Base-by-base conservation (phyloP, 1,284 basidiomycete species). In the Moesziomyces aphidis region DNA sequence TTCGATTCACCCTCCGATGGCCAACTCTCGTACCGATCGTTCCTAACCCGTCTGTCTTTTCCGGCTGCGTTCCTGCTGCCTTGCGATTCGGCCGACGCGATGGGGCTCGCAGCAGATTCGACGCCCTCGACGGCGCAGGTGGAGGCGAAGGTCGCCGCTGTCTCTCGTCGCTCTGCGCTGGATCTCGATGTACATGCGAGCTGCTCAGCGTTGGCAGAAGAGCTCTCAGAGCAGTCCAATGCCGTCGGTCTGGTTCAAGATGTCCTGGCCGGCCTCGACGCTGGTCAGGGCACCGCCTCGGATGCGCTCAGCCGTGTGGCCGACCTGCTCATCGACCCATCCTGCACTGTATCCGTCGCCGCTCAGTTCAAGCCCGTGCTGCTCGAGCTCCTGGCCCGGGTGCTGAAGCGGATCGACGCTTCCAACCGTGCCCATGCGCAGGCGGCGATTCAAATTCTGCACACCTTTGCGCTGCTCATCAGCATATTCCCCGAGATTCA, bases 281-380 rank as follows among this genome's bases (percentile, higher is more conserved):
- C 34, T 5, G 59, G 51, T 17, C 13, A 10, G 6, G 0, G 21
- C 45, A 34, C 75, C 11, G 24, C 31, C 8, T 45, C 57, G 23
- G 17, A 53, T 21, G 53, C 83, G 2, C 60, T 85, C 42, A 58
- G 80, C 47, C 67, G 66, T 10, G 43, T 85, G 26, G 71, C 80
- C 2, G 55, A 67, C 9, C 67, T 85, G 13, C 74, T 85, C 0
- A 64, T 85, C 48, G 60, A 71, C 17, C 80, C 81, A 0, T 50
- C 56, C 1, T 67, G 80, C 50, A 82, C 83, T 1, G 21, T 74
- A 21, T 54, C 56, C 10, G 73, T 85, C 19, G 75, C 81, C 17
- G 58, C 77, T 7, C 58, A 66, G 1, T 84, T 82, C 67, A 72
- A 80, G 28, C 82, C 85, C 4, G 19, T 85, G 15, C 75, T 83